Percentiles rank a stretch among this genome's conserved stretches.
Evolutionary conservation across 768 basidiomycete species (phyloP).

Genomic region (Omphalotus guepiniiformis): DNA sequence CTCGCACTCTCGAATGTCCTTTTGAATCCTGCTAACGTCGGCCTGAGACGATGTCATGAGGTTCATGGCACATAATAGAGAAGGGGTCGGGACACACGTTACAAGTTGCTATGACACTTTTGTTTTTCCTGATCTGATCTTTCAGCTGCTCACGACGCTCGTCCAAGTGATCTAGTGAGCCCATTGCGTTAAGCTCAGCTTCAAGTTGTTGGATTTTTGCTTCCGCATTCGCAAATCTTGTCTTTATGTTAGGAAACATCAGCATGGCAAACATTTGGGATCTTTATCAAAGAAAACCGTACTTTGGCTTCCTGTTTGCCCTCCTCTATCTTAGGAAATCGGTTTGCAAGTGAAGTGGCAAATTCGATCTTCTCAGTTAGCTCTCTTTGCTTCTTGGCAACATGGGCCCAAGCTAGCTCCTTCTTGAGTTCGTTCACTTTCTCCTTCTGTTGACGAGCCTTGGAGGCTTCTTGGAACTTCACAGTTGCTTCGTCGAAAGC

Average conservation of each 20-base stretch:
- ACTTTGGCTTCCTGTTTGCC: constrained; percentile 35
- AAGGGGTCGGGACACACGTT: constrained; percentile 31
- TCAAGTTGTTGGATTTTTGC: constrained; percentile 35
- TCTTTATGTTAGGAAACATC: too few relatives aligned
- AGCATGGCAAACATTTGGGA: neutral
- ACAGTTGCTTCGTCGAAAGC: constrained; percentile 51
- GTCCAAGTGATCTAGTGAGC: constrained; percentile 44
- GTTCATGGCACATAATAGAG: neutral
- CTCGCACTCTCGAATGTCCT: constrained; percentile 20
- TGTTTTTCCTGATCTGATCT: constrained; percentile 43
- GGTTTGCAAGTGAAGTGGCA: constrained; percentile 32
- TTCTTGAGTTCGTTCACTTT: constrained; percentile 69
- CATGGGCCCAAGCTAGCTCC: constrained; percentile 87
- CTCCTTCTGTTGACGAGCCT: constrained; percentile 65
- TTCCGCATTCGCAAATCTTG: constrained; percentile 27
- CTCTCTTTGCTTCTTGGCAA: constrained; percentile 62
- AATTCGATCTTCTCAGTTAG: constrained; percentile 38
- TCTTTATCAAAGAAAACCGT: neutral
- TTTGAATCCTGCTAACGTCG: constrained; percentile 48
- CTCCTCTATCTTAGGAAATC: constrained; percentile 35
- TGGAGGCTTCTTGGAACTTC: constrained; percentile 69
- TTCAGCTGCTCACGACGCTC: constrained; percentile 29
- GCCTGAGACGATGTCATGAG: constrained; percentile 28
- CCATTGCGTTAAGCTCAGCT: constrained; percentile 35
- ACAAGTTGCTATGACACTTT: constrained; percentile 35